Evolutionary conservation across 2,329 filamentous ascomycete species (phyloP), one percentile per base, ranked within the genome.

Genomic region (Penicillium hordei): DNA sequence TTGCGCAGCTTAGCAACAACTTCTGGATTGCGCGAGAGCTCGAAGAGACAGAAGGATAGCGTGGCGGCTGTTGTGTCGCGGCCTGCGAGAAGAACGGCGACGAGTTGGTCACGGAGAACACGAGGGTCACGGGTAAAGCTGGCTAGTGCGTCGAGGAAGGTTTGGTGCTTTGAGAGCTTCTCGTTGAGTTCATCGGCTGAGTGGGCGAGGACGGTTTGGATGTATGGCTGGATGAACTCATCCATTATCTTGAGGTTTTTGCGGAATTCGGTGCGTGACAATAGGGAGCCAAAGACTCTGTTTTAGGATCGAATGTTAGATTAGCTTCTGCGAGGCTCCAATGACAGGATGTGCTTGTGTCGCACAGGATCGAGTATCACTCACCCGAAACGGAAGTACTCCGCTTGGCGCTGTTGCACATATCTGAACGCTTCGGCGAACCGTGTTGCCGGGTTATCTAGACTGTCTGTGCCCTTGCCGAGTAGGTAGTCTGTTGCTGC

Each of bases 401-500:
- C 76, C 66, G 83, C 84, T 71, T 95, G 91, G 5, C 90, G 79
- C 46, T 84, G 82, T 70, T 96, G 91, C 4, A 93, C 89, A 64
- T 90, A 86, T 68, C 83, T 85, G 76, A 96, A 96, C 5, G 91
- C 89, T 46, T 89, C 82, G n/a, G 90, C 90, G 68, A 96, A 96
- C 19, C 83, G 80, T 15, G 88, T 84, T 40, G 84, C 81, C 1
- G 88, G 86, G 43, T 87, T 86, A 39, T 77, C 74, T 34, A 82
- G 63, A 66, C 82, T 85, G 36, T 82, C 86, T 25, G 93, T 88
- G 62, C 89, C 88, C 55, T 86, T 80, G 3, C 93, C 93, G 0
- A 96, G 82, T 36, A 97, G 78, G 72, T 96, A 96, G 68, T 94
- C 89, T 0, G 92, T 96, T 3, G 90, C 86, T 8, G 90, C 88